These are phyloP conservation scores for Fragaria nilgerrensis DNA, from an alignment of 306 rosid genomes.

Conservation along the genomic window DNA sequence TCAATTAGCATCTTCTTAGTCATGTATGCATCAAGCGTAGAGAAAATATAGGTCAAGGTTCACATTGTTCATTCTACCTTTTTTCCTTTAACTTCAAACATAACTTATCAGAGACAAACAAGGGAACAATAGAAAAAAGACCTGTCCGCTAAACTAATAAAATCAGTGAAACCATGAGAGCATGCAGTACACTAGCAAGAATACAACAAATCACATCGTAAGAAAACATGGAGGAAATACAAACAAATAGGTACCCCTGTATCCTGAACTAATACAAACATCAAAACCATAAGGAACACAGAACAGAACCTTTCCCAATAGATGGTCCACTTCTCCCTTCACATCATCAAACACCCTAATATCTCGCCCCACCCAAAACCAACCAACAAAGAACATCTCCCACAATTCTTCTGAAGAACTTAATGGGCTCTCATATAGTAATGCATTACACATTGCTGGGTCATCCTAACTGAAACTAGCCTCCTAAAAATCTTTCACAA, in stretches of 20 bases:
- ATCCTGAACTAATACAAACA: not conserved
- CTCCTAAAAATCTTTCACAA: not conserved
- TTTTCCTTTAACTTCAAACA: not conserved
- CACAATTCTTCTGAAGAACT: not conserved
- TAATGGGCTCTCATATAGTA: not conserved
- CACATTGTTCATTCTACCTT: constrained; percentile 7
- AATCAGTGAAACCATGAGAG: not conserved
- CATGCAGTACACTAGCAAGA: not conserved
- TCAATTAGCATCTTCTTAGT: constrained; percentile 47
- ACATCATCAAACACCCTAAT: not conserved
- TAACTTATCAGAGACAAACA: not conserved
- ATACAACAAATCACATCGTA: not conserved
- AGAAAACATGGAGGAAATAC: not conserved
- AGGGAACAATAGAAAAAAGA: not conserved
- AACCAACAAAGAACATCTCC: not conserved
- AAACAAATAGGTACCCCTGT: not conserved
- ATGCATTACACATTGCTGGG: not conserved
- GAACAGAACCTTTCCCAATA: not conserved
- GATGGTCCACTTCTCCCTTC: not conserved
- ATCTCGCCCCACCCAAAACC: not conserved
- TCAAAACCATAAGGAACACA: not conserved
- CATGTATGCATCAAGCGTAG: constrained; percentile 52
- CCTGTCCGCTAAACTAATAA: not conserved
- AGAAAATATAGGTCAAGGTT: constrained; percentile 51
- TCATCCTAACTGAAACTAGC: not conserved